These are phyloP conservation scores for Mycosphaerella arachidis DNA, from an alignment of 2,329 filamentous ascomycete species.

Conservation along the genomic window DNA sequence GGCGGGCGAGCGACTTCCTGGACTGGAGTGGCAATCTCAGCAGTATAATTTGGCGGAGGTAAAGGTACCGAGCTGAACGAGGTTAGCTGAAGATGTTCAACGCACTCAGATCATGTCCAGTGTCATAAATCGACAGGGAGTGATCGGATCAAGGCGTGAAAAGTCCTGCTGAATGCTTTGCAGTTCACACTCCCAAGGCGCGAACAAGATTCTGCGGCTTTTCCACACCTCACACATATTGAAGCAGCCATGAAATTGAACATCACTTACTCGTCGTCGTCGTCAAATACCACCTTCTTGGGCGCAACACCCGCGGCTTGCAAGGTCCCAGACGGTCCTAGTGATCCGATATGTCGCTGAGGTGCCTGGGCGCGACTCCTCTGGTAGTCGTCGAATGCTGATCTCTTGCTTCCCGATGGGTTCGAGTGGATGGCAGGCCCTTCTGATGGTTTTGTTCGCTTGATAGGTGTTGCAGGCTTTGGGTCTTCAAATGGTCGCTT, in stretches of 20 bases:
- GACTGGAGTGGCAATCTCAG: not conserved
- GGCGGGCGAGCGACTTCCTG: constrained; percentile 2
- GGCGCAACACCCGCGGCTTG: constrained; percentile 15
- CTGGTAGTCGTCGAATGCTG: constrained; percentile 1
- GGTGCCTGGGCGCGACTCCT: not conserved
- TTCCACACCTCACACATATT: not conserved
- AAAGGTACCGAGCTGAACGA: not conserved
- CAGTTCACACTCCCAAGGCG: too few species aligned
- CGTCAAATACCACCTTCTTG: constrained; percentile 19
- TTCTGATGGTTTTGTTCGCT: constrained; percentile 7
- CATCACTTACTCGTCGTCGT: constrained; percentile 19
- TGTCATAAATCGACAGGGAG: too few species aligned
- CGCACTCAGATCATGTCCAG: not conserved
- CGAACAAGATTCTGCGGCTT: not conserved
- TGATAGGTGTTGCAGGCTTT: constrained; percentile 8
- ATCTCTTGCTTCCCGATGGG: not conserved
- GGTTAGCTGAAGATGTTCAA: not conserved
- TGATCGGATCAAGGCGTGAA: too few species aligned
- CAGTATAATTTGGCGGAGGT: not conserved
- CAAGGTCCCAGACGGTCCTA: constrained; percentile 11
- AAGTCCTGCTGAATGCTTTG: too few species aligned
- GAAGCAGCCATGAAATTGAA: not conserved
- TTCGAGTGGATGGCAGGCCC: not conserved
- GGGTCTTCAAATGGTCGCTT: constrained; percentile 7
- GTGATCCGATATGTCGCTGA: not conserved